Evolutionary conservation across 2,329 filamentous ascomycete genomes (phyloP), one percentile per base, ranked within the genome.

Genomic region (Diaporthe sp.): DNA sequence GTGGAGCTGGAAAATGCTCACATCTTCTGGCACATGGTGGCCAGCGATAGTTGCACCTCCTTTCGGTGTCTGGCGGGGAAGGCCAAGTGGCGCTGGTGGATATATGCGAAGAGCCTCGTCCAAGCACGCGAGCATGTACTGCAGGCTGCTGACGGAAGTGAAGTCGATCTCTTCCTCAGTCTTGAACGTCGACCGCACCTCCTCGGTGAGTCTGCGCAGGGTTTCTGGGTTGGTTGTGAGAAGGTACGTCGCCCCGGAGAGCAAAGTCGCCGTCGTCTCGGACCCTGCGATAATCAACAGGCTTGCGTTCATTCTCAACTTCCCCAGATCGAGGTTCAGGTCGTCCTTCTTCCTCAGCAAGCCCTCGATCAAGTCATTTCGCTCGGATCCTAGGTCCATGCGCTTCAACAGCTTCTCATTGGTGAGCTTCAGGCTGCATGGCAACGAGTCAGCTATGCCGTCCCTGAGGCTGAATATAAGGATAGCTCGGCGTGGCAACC

Each of bases 61-160:
- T 17, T 73, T 74, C 10, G 67, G 67, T 28, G 65, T 58, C 71
- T 70, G 19, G 15, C 77, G 75, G 22, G 61, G 70, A 51, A 78
- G 31, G 6, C 75, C 75, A 12, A 72, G 49, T n/a, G 77, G 75
- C 58, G 71, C 61, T 4, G 77, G 77, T n/a, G 85, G 83, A 65
- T 85, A 86, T 55, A 85, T 78, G 17, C 85, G 81, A 37, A 86
- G 75, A 8, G 79, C 80, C 78, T 87, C 85, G 10, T 85, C 79
- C 28, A 86, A 76, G 68, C 79, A 81, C 12, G 84, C 85, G 17
- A 80, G 76, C 73, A 86, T 79, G 59, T 86, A 87, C 51, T 75
- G 65, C 0, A 85, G 77, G 10, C 74, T 75, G 58, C 76, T 76
- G 4, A 81, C 78, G 8, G 79, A 79, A 4, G 77, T 74, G 31